Base-by-base conservation (phyloP, 23 red algal species). In the Porphyridium purpureum region DNA sequence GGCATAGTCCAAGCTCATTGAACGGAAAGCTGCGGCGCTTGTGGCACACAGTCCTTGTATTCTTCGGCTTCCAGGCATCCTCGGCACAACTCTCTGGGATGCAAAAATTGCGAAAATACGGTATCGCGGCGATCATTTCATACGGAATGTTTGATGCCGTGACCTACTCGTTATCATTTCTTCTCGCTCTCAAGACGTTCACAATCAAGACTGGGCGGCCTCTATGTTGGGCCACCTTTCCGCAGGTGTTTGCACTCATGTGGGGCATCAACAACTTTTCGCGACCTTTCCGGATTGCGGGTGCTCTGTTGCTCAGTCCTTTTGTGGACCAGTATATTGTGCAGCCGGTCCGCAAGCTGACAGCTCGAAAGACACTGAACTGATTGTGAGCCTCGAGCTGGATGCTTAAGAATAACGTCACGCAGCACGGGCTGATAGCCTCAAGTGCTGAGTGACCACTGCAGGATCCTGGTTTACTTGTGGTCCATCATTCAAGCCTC, bases 231-330 rank as follows among this genome's bases (percentile, higher is more conserved):
- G 34, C 69, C 15, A 69, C 50, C 28, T 49, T 69, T 60, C 49
- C 51, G 7, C 21, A 49, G 63, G 73, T 94, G 29, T 67, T 94
- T 22, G 88, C 71, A 3, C 17, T 69, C 29, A 94, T 94, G 88
- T 94, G 81, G 80, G 62, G 67, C n/a, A 61, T 86, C 24, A 98
- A 98, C 63, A 98, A 98, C 40, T 72, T 98, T 23, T 76, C 67
- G 30, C 57, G 90, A 11, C 90, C 90, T 9, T 86, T 98, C 72
- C 70, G 90, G 27, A 65, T 98, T 9, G 90, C 90, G 21, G 90
- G 78, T 1, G 78, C 90, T 1, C 24, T 86, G 36, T 57, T 78
- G 4, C 60, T 98, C 27, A 80, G 79, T 0, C 90, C 90, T 1
- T 22, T 62, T 0, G 76, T 98, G 35, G 90, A 98, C 27, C 60